Conservation (phyloP, 345 rosid species). For the Eucalyptus sp. region DNA sequence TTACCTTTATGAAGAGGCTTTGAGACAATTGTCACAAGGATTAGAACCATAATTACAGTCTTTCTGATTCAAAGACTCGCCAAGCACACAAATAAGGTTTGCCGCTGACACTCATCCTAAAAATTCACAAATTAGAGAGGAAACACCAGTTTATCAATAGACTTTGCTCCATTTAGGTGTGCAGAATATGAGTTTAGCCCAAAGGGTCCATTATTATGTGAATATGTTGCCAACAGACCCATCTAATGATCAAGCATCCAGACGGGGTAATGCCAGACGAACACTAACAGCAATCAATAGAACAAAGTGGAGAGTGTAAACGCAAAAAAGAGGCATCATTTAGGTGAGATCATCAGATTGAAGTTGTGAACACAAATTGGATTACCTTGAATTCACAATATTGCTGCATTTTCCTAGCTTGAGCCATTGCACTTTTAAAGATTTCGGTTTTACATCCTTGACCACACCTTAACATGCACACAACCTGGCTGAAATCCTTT, state of each 20-base stretch:
- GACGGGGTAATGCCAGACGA: neutral
- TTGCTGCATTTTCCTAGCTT: constrained; percentile 71
- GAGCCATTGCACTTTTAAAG: constrained; percentile 77
- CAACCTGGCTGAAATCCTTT: constrained; percentile 90
- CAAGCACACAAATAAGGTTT: constrained; percentile 66
- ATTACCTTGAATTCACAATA: constrained; percentile 85
- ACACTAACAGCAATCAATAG: neutral
- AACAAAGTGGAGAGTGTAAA: neutral
- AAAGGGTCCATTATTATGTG: neutral
- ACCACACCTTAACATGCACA: constrained; percentile 84
- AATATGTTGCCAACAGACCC: neutral
- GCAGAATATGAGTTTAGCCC: neutral
- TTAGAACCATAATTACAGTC: constrained; percentile 32
- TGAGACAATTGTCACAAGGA: constrained; percentile 84
- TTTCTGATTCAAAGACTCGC: constrained; percentile 48
- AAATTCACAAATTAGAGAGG: neutral
- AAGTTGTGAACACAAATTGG: neutral
- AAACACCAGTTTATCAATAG: neutral
- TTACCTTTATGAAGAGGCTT: constrained; percentile 13
- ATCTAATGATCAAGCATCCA: neutral
- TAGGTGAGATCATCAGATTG: neutral
- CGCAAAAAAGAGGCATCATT: neutral
- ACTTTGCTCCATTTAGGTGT: neutral
- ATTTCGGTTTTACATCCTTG: constrained; percentile 51
- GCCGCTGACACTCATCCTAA: constrained; percentile 73